Conservation (phyloP, 805 yeast species). For the Ogataea pignaliae region DNA sequence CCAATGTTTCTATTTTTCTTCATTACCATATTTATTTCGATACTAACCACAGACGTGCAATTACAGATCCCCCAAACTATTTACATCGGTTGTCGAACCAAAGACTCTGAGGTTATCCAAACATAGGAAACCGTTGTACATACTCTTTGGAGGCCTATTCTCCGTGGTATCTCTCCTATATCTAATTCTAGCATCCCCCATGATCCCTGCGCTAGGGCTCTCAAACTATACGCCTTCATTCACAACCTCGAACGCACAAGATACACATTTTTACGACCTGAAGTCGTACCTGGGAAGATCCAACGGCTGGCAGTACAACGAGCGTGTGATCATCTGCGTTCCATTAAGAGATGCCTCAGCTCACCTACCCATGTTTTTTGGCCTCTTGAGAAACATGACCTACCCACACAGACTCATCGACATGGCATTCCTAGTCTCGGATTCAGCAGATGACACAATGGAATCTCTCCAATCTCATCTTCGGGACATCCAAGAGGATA, state of each 20-base stretch:
- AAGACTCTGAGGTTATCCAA: too few relatives aligned
- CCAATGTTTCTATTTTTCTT: background rate
- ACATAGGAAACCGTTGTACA: background rate
- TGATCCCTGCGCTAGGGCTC: slow-evolving; percentile 1
- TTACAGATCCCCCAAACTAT: slow-evolving; percentile 1
- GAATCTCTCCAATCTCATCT: slow-evolving; percentile 56
- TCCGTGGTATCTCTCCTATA: background rate
- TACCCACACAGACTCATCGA: slow-evolving; percentile 55
- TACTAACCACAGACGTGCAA: too few relatives aligned
- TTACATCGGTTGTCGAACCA: background rate
- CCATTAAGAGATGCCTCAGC: slow-evolving; percentile 58
- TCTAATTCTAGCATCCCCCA: background rate
- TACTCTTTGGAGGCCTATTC: background rate
- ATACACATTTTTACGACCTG: slow-evolving; percentile 35
- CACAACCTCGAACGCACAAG: slow-evolving; percentile 4
- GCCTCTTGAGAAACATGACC: slow-evolving; percentile 51
- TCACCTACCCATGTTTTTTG: slow-evolving; percentile 58
- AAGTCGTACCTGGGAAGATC: slow-evolving; percentile 37
- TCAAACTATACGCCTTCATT: slow-evolving; percentile 17
- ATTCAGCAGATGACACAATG: slow-evolving; percentile 85
- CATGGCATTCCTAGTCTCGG: slow-evolving; percentile 80
- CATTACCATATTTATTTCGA: too few relatives aligned
- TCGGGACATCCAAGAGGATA: slow-evolving; percentile 58
- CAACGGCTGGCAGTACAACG: slow-evolving; percentile 51
- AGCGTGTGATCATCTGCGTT: slow-evolving; percentile 50